phyloP scores from a whole-genome alignment of 23 red algal genomes.

The Gracilaria caudata region DNA sequence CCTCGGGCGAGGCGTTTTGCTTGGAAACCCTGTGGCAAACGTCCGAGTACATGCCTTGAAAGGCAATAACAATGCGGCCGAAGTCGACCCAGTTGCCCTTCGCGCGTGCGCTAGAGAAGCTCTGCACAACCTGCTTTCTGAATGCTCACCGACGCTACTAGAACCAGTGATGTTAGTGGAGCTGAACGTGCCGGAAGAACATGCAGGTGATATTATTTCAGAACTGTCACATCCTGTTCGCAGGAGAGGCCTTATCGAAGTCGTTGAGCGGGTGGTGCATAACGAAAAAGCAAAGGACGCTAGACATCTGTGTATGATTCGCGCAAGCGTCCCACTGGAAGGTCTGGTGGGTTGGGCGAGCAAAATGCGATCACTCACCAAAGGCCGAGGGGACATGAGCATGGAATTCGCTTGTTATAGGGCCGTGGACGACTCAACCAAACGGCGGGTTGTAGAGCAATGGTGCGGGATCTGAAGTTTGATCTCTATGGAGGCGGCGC shows the following conservation, averaged over 20 bases:
- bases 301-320: conserved; percentile 28
- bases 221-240: conserved; percentile 71
- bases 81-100: conserved; percentile 36
- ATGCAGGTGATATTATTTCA: conserved; percentile 56
- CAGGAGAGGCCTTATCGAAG: conserved; percentile 73
- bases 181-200: conserved; percentile 38
- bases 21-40: conserved; percentile 54
- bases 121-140: conserved; percentile 40
- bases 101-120: conserved; percentile 70
- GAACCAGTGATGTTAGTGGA: conserved; percentile 78
- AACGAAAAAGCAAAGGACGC: not conserved
- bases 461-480: conserved; percentile 6
- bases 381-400: conserved; percentile 55
- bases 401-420: conserved; percentile 46
- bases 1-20: conserved; percentile 67
- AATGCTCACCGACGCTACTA: conserved; percentile 35
- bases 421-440: conserved; percentile 32
- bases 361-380: conserved; percentile 73
- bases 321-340: conserved; percentile 79
- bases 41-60: conserved; percentile 23
- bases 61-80: conserved; percentile 13
- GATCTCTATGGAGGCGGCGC: not conserved
- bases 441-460: conserved; percentile 23
- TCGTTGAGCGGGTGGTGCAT: conserved; percentile 40
- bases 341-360: conserved; percentile 84